These are phyloP conservation scores for Penicillium sp. DNA, from an alignment of 2,329 filamentous ascomycete species.

Conservation along the genomic window DNA sequence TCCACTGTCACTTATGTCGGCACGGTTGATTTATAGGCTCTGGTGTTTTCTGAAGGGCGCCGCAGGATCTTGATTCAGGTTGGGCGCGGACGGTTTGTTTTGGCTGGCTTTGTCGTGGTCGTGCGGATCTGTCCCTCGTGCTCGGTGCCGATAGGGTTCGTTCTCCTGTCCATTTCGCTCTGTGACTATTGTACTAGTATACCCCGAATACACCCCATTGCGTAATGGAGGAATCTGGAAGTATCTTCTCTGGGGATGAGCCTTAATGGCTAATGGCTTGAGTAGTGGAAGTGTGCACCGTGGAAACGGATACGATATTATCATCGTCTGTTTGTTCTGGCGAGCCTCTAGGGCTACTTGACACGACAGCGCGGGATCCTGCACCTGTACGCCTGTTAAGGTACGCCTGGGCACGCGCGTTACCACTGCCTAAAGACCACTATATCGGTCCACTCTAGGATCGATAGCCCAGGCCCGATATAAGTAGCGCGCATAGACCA, in stretches of 20 bases:
- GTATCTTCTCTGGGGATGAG: background rate
- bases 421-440: no score
- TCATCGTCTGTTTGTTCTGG: no score
- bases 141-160: background rate
- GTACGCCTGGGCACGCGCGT: no score
- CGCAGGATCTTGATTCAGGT: conserved; percentile 1
- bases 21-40: conserved; percentile 1
- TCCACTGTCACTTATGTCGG: background rate
- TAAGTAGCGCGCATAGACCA: no score
- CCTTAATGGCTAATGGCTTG: no score
- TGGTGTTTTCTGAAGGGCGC: conserved; percentile 5
- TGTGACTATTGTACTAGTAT: conserved; percentile 30
- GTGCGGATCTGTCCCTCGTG: background rate
- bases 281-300: background rate
- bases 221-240: background rate
- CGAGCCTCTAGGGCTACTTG: no score
- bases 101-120: background rate
- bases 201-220: conserved; percentile 29
- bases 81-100: conserved; percentile 1
- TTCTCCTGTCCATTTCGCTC: conserved; percentile 8
- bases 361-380: no score
- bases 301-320: background rate
- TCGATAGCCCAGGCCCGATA: no score
- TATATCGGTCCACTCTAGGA: no score
- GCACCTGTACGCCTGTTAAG: no score